Percentiles rank a stretch among this genome's conserved stretches.
These are phyloP conservation scores for Scutellaria minor DNA, from an alignment of 257 asterid genomes.

Conservation along the genomic window DNA sequence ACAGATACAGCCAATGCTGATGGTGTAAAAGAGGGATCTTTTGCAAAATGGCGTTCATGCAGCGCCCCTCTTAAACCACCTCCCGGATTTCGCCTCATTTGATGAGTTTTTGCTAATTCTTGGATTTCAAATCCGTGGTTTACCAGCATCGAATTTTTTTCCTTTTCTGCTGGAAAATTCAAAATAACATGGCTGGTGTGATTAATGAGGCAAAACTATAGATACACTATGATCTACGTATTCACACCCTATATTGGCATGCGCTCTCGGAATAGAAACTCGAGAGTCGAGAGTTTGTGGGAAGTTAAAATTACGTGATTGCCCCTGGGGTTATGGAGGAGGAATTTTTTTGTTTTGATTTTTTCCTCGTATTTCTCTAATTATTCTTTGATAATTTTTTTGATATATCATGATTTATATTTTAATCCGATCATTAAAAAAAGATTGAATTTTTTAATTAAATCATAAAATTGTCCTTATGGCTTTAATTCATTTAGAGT, in stretches of 20 bases:
- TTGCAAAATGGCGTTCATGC: constrained; percentile 40
- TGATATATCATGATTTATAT: no score
- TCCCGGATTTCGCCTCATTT: constrained; percentile 38
- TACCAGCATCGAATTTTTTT: constrained; percentile 1
- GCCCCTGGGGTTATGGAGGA: background rate
- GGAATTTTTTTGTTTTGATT: background rate
- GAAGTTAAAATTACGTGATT: background rate
- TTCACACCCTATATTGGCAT: constrained; percentile 20
- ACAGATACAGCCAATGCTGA: constrained; percentile 30
- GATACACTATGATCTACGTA: constrained; percentile 5
- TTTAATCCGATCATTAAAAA: no score
- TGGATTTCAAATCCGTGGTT: constrained; percentile 37
- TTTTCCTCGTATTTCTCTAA: no score
- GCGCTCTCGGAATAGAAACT: background rate
- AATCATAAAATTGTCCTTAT: no score
- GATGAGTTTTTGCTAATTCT: constrained; percentile 4
- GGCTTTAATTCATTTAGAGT: no score
- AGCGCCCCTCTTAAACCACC: constrained; percentile 32
- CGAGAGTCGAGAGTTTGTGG: no score
- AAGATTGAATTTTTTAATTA: no score
- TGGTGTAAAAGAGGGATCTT: constrained; percentile 27
- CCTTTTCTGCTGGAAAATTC: constrained; percentile 7
- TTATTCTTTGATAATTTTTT: no score
- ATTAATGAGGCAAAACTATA: constrained; percentile 8
- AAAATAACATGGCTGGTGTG: background rate